phyloP scores from a whole-genome alignment of 208 protist species.

The Herpetomonas tarakana region DNA sequence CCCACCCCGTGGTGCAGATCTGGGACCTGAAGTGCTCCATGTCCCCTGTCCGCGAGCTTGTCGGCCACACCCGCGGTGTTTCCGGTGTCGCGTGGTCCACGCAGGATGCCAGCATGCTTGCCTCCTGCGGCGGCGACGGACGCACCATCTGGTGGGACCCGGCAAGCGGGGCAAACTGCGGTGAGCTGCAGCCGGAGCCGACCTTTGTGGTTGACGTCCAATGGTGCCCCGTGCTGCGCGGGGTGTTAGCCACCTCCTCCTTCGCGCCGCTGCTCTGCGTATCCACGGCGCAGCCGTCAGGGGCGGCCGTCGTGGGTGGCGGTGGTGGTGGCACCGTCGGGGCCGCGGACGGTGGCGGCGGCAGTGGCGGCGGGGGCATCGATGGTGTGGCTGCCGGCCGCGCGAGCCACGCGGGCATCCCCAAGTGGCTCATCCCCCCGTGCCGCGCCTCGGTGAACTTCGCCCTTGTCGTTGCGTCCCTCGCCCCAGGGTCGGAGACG shows the following conservation, averaged over 20 bases:
- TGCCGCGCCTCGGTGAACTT: slow-evolving; percentile 69
- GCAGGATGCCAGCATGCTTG: slow-evolving; percentile 87
- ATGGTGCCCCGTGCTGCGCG: slow-evolving; percentile 91
- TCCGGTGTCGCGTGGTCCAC: slow-evolving; percentile 93
- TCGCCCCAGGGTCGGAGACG: slow-evolving; percentile 18
- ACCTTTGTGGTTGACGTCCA: slow-evolving; percentile 94
- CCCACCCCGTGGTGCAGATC: slow-evolving; percentile 91
- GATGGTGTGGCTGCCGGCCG: not conserved
- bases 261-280: slow-evolving; percentile 80
- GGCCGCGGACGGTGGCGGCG: not conserved
- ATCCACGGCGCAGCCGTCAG: slow-evolving; percentile 38
- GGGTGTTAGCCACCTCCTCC: slow-evolving; percentile 88
- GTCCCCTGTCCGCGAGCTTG: slow-evolving; percentile 77
- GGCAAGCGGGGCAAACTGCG: slow-evolving; percentile 61
- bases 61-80: slow-evolving; percentile 86
- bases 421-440: slow-evolving; percentile 58
- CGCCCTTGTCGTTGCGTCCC: slow-evolving; percentile 44
- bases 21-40: slow-evolving; percentile 96
- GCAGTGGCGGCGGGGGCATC: not conserved
- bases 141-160: slow-evolving; percentile 95
- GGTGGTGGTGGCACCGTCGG: slow-evolving; percentile 12
- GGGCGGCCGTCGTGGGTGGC: slow-evolving; percentile 12
- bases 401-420: slow-evolving; percentile 3
- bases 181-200: slow-evolving; percentile 55
- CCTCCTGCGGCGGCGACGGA: slow-evolving; percentile 94